Evolutionary conservation across 2,329 filamentous ascomycete genomes (phyloP).

Genomic region (Ceratocystiopsis sp.): DNA sequence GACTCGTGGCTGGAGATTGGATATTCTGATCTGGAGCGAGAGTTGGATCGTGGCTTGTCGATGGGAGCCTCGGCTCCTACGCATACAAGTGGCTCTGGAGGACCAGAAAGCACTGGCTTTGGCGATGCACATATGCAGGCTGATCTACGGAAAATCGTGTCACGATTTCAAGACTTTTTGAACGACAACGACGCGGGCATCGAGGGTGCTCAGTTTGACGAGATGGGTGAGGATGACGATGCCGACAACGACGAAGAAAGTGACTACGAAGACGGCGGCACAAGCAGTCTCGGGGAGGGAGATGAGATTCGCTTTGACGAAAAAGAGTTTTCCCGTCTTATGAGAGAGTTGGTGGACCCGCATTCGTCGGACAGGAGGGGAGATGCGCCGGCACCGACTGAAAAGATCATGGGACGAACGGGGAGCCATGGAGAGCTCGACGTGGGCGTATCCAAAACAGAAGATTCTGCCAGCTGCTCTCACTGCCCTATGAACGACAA

Average conservation of each 20-base stretch:
- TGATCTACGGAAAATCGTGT: constrained; percentile 79
- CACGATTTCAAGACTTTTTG: constrained; percentile 81
- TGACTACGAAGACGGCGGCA: constrained; percentile 27
- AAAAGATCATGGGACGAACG: neutral
- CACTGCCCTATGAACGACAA: too few species aligned
- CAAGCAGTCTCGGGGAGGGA: constrained; percentile 35
- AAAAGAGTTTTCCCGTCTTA: constrained; percentile 67
- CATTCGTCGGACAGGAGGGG: constrained; percentile 14
- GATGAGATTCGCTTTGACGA: constrained; percentile 70
- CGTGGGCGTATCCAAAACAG: too few species aligned
- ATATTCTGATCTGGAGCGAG: constrained; percentile 73
- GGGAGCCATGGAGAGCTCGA: too few species aligned
- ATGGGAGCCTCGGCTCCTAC: neutral
- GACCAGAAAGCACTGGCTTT: constrained; percentile 26
- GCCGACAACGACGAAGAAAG: constrained; percentile 33
- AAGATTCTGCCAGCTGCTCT: too few species aligned
- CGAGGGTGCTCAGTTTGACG: constrained; percentile 58
- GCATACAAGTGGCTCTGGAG: neutral
- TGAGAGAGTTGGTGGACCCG: constrained; percentile 80
- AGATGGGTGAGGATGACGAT: constrained; percentile 50
- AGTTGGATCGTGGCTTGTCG: constrained; percentile 38
- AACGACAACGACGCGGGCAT: constrained; percentile 68
- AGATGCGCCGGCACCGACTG: neutral
- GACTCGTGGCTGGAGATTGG: constrained; percentile 88
- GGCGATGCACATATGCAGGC: constrained; percentile 52